Conservation (phyloP, 768 basidiomycete species). For the Psilocybe tampanensis region DNA sequence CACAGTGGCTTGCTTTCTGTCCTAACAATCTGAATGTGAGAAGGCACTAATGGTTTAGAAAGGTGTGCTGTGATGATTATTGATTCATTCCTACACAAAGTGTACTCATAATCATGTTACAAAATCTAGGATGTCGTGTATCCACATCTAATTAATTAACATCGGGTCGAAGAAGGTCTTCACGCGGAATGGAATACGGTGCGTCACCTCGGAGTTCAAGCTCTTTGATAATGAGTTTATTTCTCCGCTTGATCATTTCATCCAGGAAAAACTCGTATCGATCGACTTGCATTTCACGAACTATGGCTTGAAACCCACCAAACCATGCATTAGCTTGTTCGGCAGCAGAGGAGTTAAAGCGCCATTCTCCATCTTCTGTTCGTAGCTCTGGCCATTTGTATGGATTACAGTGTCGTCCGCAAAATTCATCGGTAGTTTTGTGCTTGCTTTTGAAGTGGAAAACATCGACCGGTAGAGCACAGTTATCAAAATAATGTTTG, state of each 20-base stretch:
- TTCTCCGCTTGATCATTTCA: too few species aligned
- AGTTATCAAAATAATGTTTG: constrained; percentile 11
- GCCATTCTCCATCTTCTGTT: constrained; percentile 16
- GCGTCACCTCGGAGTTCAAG: background rate
- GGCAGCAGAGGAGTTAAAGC: constrained; percentile 33
- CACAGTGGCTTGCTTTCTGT: too few species aligned
- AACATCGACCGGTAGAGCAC: constrained; percentile 22
- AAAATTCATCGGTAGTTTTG: constrained; percentile 20
- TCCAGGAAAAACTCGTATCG: constrained; percentile 34
- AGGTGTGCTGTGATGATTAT: too few species aligned
- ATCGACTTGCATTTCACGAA: constrained; percentile 25
- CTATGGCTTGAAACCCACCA: constrained; percentile 24
- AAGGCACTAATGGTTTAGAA: too few species aligned
- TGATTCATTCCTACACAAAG: too few species aligned
- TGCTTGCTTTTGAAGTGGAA: constrained; percentile 32
- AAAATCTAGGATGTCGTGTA: too few species aligned
- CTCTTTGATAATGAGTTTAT: constrained; percentile 26
- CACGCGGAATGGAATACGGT: too few species aligned
- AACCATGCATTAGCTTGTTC: constrained; percentile 35
- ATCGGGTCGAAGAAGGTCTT: too few species aligned
- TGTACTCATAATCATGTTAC: too few species aligned
- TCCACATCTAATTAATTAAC: too few species aligned
- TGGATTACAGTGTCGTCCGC: too few species aligned
- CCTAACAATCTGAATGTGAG: too few species aligned
- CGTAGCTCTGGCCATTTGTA: constrained; percentile 13